Base-by-base conservation (phyloP, 2,329 filamentous ascomycete genomes). In the Fusarium sp. region DNA sequence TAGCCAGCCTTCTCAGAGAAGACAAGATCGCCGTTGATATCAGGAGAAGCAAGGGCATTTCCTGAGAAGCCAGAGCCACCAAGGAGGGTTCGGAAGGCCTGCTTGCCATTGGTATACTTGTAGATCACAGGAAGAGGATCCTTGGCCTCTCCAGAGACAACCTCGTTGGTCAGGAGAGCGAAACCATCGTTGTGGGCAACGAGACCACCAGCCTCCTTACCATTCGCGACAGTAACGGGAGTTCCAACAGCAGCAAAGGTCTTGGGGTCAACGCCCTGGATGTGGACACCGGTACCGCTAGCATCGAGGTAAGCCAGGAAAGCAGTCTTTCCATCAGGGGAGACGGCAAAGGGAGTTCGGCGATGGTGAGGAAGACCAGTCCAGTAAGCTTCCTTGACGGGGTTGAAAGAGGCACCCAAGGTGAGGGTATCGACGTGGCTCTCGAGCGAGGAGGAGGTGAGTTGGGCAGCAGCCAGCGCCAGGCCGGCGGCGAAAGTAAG, bases 151-250 rank as follows among this genome's bases (percentile, higher is more conserved):
- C 85, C 85, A 3, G 86, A 84, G 73, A 89, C 81, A 5, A 84
- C 83, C 77, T 89, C 88, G 80, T 90, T 90, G 45, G 88, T 90
- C 55, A 91, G 80, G 35, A 91, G 80, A n/a, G 89, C 89, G 69
- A 91, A 91, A 6, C 89, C 90, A 78, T 91, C 89, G 78, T 91
- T 87, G 75, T 91, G 89, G 22, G 89, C 89, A 48, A 91, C 87
- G 2, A 91, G 84, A 51, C 90, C 90, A 60, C 88, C 88, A 9
- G 87, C 88, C 80, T 91, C 90, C 75, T 89, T 87, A 44, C 84
- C 89, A 20, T 85, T 84, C n/a, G 83, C 76, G 44, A 91, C 81
- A 2, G 87, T 88, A 7, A 90, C 83, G 0, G 85, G 79, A 32
- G 83, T 83, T 13, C 89, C 89, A 15, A 86, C 85, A 20, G 87